Percentiles rank a stretch among this genome's conserved stretches.
Evolutionary conservation across 768 basidiomycete species (phyloP).

Genomic region (Tricholoma saponaceum): DNA sequence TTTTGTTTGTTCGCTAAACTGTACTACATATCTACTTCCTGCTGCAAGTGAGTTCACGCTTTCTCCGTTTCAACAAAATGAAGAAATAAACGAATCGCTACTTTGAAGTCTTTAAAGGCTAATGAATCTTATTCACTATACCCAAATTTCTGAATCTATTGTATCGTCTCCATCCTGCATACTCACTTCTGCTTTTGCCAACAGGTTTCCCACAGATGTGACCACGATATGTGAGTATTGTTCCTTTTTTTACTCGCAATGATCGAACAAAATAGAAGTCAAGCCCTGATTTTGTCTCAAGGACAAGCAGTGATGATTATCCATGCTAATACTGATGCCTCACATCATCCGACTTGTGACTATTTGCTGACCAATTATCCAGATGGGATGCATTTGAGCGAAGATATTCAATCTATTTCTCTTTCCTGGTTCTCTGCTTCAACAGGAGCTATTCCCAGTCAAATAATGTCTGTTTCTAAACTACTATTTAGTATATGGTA

Average conservation of each 20-base stretch:
- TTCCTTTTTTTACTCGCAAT: conserved; percentile 21
- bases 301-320: conserved; percentile 70
- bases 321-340: conserved; percentile 88
- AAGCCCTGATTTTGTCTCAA: conserved; percentile 81
- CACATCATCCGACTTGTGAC: neutral
- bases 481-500: neutral
- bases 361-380: neutral
- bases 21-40: conserved; percentile 8
- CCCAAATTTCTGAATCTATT: conserved; percentile 84
- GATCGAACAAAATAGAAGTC: conserved; percentile 85
- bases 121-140: conserved; percentile 68
- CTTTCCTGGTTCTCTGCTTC: neutral
- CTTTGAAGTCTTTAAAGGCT: conserved; percentile 66
- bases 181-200: conserved; percentile 11
- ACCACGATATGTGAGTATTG: conserved; percentile 22
- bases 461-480: neutral
- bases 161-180: conserved; percentile 7
- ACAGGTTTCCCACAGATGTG: neutral
- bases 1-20: neutral
- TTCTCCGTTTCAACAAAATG: conserved; percentile 30
- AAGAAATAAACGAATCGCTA: conserved; percentile 85
- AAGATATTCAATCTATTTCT: neutral
- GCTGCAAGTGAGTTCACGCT: conserved; percentile 31
- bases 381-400: too few relatives aligned
- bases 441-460: neutral